Conservation (phyloP, 2,329 filamentous ascomycete genomes). For the Neonectria magnoliae region DNA sequence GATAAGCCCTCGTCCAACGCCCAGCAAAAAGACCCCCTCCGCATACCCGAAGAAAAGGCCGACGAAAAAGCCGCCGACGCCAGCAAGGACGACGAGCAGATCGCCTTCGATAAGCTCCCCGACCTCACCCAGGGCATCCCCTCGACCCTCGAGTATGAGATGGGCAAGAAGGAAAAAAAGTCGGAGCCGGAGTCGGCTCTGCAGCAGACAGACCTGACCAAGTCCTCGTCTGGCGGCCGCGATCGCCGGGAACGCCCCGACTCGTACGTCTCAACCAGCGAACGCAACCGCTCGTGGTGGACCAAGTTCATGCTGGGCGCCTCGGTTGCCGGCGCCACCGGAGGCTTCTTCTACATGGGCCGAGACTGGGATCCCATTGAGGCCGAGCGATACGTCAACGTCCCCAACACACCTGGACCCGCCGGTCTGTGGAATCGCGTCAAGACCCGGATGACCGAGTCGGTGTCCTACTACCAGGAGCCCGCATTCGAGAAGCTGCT, state of each 20-base stretch:
- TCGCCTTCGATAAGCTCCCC: slow-evolving; percentile 76
- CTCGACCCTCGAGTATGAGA: slow-evolving; percentile 86
- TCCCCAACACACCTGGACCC: slow-evolving; percentile 82
- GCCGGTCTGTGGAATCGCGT: slow-evolving; percentile 83
- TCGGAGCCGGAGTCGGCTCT: slow-evolving; percentile 43
- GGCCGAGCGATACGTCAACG: slow-evolving; percentile 72
- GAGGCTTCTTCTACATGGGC: slow-evolving; percentile 78
- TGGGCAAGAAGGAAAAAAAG: slow-evolving; percentile 55
- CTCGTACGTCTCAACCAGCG: slow-evolving; percentile 85
- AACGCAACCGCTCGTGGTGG: slow-evolving; percentile 80
- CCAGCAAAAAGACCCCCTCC: slow-evolving; percentile 27
- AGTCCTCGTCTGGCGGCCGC: slow-evolving; percentile 42
- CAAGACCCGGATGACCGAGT: slow-evolving; percentile 76
- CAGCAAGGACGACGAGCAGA: slow-evolving; percentile 51
- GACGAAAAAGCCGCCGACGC: slow-evolving; percentile 27
- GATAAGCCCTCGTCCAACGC: slow-evolving; percentile 20
- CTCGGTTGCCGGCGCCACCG: slow-evolving; percentile 65
- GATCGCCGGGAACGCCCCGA: slow-evolving; percentile 65
- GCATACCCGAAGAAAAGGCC: slow-evolving; percentile 37
- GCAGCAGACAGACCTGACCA: slow-evolving; percentile 51
- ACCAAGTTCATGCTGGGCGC: slow-evolving; percentile 78
- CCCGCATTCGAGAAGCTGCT: slow-evolving; percentile 94
- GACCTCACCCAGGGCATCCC: slow-evolving; percentile 96
- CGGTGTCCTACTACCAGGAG: slow-evolving; percentile 93
- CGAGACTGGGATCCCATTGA: slow-evolving; percentile 91